A percentile compares a stretch with the other conserved stretches of the same genome.
phyloP scores from a whole-genome alignment of 805 yeast genomes.

The Nakazawaea populi region DNA sequence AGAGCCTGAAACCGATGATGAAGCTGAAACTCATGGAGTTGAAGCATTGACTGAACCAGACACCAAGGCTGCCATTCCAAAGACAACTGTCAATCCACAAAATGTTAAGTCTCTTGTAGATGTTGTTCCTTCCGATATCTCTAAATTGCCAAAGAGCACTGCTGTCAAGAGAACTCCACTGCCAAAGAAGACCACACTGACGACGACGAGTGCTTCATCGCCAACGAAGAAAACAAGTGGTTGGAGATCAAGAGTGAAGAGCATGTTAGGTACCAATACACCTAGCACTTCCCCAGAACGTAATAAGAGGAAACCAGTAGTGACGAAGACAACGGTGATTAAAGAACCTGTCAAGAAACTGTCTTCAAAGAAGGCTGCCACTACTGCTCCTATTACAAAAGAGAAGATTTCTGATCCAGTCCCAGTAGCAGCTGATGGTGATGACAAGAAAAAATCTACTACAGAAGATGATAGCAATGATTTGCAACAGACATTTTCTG shows the following conservation, averaged over 20 bases:
- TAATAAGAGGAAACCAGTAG: background rate
- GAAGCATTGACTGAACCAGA: slow-evolving; percentile 28
- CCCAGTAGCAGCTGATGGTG: background rate
- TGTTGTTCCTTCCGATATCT: background rate
- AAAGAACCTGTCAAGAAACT: background rate
- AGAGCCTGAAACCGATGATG: slow-evolving; percentile 16
- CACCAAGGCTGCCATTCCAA: slow-evolving; percentile 13
- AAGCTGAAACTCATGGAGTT: slow-evolving; percentile 20
- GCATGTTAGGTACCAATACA: background rate
- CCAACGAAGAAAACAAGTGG: background rate
- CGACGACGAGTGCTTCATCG: background rate
- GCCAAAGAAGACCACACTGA: slow-evolving; percentile 3
- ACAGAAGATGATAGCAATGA: slow-evolving; percentile 13
- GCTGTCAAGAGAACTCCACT: background rate
- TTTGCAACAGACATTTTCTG: slow-evolving; percentile 31
- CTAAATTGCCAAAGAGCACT: background rate
- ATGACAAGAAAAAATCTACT: background rate
- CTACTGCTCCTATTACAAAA: background rate
- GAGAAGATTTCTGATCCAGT: background rate
- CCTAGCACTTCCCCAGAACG: background rate
- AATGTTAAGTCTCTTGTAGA: background rate
- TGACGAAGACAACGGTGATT: background rate
- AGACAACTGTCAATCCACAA: background rate
- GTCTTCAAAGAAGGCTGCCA: background rate
- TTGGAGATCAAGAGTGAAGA: slow-evolving; percentile 8